Percentiles rank a stretch among this genome's conserved stretches.
These are phyloP conservation scores for Lasiosphaeriaceae sp. DNA, from an alignment of 495 filamentous ascomycete species.

Conservation along the genomic window DNA sequence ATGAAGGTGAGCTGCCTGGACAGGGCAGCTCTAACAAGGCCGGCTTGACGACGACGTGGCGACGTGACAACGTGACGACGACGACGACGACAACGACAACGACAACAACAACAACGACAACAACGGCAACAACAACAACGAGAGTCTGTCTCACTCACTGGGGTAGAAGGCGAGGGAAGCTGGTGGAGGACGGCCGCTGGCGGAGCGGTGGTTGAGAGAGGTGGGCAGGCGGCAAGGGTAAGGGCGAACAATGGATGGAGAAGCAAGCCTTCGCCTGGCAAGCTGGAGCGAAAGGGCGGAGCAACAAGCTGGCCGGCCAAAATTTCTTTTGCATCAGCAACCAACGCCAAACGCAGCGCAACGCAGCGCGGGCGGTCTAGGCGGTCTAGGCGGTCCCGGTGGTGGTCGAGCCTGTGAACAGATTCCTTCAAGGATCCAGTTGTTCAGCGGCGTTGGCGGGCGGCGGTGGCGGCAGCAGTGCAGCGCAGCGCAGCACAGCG, in stretches of 20 bases:
- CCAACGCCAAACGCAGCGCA: neutral
- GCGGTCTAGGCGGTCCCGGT: too few species aligned
- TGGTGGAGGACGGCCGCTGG: conserved; percentile 4
- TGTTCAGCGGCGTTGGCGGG: too few species aligned
- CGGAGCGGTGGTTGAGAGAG: neutral
- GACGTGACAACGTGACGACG: too few species aligned
- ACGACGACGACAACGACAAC: too few species aligned
- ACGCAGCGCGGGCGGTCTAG: neutral
- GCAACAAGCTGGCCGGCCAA: neutral
- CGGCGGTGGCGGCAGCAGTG: too few species aligned
- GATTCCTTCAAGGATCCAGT: too few species aligned
- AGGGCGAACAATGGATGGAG: neutral
- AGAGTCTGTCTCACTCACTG: too few species aligned
- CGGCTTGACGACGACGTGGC: conserved; percentile 13
- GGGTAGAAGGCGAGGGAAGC: conserved; percentile 10
- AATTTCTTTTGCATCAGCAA: neutral
- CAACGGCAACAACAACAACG: too few species aligned
- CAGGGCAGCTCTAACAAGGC: conserved; percentile 47
- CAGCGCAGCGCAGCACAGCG: too few species aligned
- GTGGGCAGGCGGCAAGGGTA: conserved; percentile 1
- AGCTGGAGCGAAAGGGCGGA: neutral
- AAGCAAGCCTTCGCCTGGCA: neutral
- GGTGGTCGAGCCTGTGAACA: too few species aligned
- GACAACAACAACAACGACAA: too few species aligned
- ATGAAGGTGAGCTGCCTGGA: conserved; percentile 71